A percentile compares a stretch with the other conserved stretches of the same genome.
These are phyloP conservation scores for Hypoxylon intermedium DNA, from an alignment of 495 filamentous ascomycete species.

Conservation along the genomic window DNA sequence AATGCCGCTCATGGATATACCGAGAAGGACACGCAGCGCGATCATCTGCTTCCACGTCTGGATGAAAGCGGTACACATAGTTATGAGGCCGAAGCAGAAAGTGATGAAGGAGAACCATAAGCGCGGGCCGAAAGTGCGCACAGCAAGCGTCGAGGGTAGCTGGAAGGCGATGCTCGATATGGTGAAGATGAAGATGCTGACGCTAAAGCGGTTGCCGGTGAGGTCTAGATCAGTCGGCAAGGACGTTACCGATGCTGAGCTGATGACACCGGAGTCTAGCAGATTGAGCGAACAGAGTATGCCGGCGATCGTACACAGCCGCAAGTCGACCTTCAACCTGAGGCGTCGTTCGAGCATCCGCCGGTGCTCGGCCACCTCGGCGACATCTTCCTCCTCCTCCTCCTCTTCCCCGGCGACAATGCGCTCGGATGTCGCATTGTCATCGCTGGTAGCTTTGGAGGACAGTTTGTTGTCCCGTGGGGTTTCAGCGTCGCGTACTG, in stretches of 20 bases:
- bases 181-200: conserved; percentile 82
- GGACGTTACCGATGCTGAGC: conserved; percentile 75
- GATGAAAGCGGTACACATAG: conserved; percentile 73
- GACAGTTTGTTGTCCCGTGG: conserved; percentile 7
- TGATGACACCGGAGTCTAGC: conserved; percentile 79
- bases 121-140: conserved; percentile 71
- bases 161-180: conserved; percentile 77
- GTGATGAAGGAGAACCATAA: conserved; percentile 74
- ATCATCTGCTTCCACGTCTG: conserved; percentile 78
- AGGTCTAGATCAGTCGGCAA: conserved; percentile 72
- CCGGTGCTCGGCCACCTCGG: conserved; percentile 6
- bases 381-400: conserved; percentile 14
- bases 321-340: conserved; percentile 71
- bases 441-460: conserved; percentile 16
- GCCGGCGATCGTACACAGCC: conserved; percentile 78
- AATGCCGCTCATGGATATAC: conserved; percentile 72
- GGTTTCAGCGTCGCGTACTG: not conserved
- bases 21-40: conserved; percentile 71
- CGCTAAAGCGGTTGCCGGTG: conserved; percentile 69
- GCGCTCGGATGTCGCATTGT: conserved; percentile 24
- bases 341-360: conserved; percentile 46
- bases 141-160: conserved; percentile 74
- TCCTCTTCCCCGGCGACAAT: conserved; percentile 19
- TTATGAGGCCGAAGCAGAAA: conserved; percentile 73
- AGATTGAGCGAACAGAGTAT: conserved; percentile 76